Conservation (phyloP, 2,329 filamentous ascomycete species). For the Mycosphaerella arachidis region DNA sequence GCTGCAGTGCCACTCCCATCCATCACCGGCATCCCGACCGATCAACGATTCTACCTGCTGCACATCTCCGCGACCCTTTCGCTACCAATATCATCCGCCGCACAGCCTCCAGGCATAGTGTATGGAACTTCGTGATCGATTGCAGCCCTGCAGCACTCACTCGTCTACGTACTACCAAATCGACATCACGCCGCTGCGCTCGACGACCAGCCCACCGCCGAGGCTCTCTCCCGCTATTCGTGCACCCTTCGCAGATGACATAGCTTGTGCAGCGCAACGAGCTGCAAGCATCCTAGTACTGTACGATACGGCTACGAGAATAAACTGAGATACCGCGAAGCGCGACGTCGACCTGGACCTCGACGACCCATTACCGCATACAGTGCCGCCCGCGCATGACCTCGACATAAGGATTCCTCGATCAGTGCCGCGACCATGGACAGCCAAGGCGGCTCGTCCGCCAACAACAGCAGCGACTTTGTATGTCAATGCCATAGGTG, state of each 20-base stretch:
- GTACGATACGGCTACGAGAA: background rate
- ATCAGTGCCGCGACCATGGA: conserved; percentile 38
- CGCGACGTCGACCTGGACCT: background rate
- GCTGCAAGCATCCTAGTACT: conserved; percentile 3
- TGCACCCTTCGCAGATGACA: conserved; percentile 2
- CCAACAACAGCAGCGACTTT: conserved; percentile 92
- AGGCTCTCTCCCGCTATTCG: background rate
- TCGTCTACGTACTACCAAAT: background rate
- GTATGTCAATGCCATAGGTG: conserved; percentile 54
- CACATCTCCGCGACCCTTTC: background rate
- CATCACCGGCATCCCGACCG: background rate
- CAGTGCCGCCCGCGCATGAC: background rate
- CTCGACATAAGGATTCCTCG: background rate
- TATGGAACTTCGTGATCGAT: background rate
- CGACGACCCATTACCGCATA: background rate
- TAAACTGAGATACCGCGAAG: background rate
- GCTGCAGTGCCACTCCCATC: background rate
- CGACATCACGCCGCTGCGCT: background rate
- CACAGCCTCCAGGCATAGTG: background rate
- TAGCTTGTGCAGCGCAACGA: background rate
- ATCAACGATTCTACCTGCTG: background rate
- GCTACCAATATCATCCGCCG: background rate
- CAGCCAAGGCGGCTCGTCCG: conserved; percentile 41
- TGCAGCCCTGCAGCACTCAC: background rate
- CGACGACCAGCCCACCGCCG: background rate